Conservation (phyloP, 2,329 filamentous ascomycete species). For the Xylariaceae sp. region DNA sequence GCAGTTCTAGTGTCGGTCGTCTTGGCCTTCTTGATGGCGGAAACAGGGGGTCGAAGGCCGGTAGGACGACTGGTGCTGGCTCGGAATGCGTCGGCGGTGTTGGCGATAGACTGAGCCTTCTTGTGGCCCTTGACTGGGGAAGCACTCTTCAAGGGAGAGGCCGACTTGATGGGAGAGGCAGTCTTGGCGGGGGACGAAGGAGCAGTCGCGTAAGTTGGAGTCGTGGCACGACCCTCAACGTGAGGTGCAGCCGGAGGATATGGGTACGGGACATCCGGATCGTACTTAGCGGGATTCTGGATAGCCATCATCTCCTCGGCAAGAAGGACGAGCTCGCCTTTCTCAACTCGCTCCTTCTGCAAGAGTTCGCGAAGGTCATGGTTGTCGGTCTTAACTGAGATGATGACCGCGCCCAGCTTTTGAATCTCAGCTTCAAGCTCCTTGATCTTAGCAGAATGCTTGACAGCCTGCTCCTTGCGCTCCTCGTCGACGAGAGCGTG, state of each 20-base stretch:
- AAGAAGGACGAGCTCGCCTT: slow-evolving; percentile 75
- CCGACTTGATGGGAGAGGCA: slow-evolving; percentile 16
- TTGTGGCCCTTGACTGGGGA: neutral
- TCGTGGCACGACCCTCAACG: too few species aligned
- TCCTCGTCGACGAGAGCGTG: slow-evolving; percentile 46
- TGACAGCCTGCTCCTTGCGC: slow-evolving; percentile 53
- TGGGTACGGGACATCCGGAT: slow-evolving; percentile 18
- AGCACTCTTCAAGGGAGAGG: neutral
- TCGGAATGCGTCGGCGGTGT: slow-evolving; percentile 40
- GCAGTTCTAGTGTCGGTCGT: slow-evolving; percentile 43
- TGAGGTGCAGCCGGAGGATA: slow-evolving; percentile 4
- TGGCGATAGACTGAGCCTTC: slow-evolving; percentile 1
- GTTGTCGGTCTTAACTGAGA: slow-evolving; percentile 67
- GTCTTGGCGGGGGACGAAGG: slow-evolving; percentile 8
- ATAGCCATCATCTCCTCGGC: slow-evolving; percentile 82
- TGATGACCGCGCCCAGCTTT: slow-evolving; percentile 69
- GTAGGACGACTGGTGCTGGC: slow-evolving; percentile 53
- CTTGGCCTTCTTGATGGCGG: slow-evolving; percentile 34
- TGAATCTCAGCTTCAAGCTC: slow-evolving; percentile 71
- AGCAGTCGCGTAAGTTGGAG: too few species aligned
- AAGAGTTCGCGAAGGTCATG: slow-evolving; percentile 60
- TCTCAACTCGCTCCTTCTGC: slow-evolving; percentile 73
- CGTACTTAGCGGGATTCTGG: slow-evolving; percentile 42
- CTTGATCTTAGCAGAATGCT: slow-evolving; percentile 63
- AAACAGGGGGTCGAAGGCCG: slow-evolving; percentile 59